A percentile compares a stretch with the other conserved stretches of the same genome.
Evolutionary conservation across 345 rosid genomes (phyloP).

Genomic region (Clarkia xantiana): DNA sequence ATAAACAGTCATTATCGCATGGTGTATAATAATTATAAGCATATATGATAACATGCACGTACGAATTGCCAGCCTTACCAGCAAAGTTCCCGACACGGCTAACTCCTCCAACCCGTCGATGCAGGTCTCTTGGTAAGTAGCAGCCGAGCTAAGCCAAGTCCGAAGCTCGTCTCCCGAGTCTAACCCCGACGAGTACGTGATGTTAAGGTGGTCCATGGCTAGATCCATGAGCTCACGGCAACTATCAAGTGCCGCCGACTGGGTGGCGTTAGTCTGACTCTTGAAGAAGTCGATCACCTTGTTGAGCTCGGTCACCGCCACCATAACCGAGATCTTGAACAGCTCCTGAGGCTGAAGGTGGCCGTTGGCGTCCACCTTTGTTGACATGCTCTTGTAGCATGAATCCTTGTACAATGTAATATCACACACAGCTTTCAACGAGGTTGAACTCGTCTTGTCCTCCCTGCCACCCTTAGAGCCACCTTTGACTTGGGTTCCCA

Average conservation of each 20-base stretch:
- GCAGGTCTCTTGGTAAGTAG: constrained; percentile 56
- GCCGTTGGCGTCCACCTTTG: constrained; percentile 17
- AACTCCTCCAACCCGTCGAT: constrained; percentile 32
- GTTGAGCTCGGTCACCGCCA: constrained; percentile 28
- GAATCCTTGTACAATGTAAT: constrained; percentile 54
- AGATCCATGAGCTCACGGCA: constrained; percentile 45
- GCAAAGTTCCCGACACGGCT: background rate
- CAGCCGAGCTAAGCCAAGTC: constrained; percentile 57
- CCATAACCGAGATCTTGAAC: constrained; percentile 36
- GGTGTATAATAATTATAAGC: no score
- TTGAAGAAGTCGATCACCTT: constrained; percentile 27
- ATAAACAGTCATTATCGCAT: no score
- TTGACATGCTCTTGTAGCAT: constrained; percentile 27
- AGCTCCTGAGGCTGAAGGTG: constrained; percentile 38
- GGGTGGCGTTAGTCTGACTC: background rate
- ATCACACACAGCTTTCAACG: constrained; percentile 59
- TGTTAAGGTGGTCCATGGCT: constrained; percentile 45
- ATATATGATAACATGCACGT: no score
- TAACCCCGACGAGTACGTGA: constrained; percentile 18
- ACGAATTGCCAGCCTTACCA: no score
- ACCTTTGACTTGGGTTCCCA: constrained; percentile 27
- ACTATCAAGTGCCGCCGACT: constrained; percentile 11
- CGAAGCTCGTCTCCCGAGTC: constrained; percentile 36
- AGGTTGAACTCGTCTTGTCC: constrained; percentile 16
- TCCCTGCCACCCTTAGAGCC: constrained; percentile 9